Base-by-base conservation (phyloP, 83 land plant genomes). In the Picea abies region DNA sequence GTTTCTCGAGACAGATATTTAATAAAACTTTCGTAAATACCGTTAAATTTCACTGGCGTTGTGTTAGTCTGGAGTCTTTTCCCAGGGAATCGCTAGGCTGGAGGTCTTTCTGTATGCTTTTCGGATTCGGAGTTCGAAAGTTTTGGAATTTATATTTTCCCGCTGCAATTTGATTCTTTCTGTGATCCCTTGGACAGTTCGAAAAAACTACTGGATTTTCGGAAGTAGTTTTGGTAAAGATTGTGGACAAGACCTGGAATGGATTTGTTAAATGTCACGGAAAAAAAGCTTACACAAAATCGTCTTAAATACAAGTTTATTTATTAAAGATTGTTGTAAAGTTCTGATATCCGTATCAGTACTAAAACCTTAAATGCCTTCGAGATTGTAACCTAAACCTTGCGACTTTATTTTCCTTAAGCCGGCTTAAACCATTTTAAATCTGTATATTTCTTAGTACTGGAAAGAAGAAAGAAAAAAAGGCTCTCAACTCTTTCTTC, bases 191-290 rank as follows among this genome's bases (percentile, higher is more conserved):
- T 47, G 3, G 22, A 15, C 44, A 70, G 73, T 70, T 70, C 37
- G 73, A 70, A 22, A 70, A 70, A 70, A 5, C 37, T 70, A 35
- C 35, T 35, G 39, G n/a, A 70, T 70, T 70, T 70, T 17, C n/a
- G 47, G n/a, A 37, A 16, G 73, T 70, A 41, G 73, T 32, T 70
- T 70, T 37, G n/a, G n/a, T 17, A 37, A 35, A 70, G 47, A 17
- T 70, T 41, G 73, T 35, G 73, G 17, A 70, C 47, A 3, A 52
- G 58, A 52, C 58, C 58, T 52, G 10, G 4, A 17, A 16, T 6
- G 20, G 75, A 70, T 70, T 70, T 19, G 73, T 37, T 37, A 9
- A 70, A 2, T 20, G 47, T 41, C 41, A 8, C 20, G 75, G 3
- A 17, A n/a, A 37, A 70, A 70, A 66, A 25, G 35, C 15, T 25